Evolutionary conservation across 768 basidiomycete genomes (phyloP).

Genomic region (Hericium rajendrae): DNA sequence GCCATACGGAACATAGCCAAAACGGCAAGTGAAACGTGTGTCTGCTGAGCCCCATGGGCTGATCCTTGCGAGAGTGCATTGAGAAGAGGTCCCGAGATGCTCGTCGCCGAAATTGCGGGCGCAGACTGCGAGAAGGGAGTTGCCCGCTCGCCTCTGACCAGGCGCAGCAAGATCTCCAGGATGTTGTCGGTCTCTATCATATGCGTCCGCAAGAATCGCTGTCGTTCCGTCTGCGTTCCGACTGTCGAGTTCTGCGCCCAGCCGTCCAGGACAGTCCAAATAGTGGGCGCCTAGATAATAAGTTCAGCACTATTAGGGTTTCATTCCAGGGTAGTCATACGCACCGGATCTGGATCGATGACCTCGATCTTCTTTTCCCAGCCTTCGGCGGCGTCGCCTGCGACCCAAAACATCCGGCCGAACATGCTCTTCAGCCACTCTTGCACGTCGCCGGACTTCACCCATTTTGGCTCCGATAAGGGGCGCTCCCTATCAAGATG

Average conservation of each 20-base stretch:
- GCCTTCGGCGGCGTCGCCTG: conserved; percentile 73
- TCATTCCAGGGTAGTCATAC: conserved; percentile 18
- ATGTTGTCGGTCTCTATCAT: conserved; percentile 82
- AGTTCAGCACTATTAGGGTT: neutral
- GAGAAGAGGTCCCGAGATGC: conserved; percentile 58
- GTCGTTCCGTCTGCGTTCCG: conserved; percentile 65
- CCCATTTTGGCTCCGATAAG: conserved; percentile 94
- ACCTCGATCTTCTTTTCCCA: conserved; percentile 95
- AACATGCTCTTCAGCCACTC: conserved; percentile 89
- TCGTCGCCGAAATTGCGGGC: conserved; percentile 52
- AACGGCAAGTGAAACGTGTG: conserved; percentile 88
- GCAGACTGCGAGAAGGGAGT: conserved; percentile 57
- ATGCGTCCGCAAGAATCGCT: conserved; percentile 83
- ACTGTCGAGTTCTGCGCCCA: conserved; percentile 84
- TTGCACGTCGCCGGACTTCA: conserved; percentile 87
- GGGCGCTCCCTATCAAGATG: conserved; percentile 84
- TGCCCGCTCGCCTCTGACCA: conserved; percentile 84
- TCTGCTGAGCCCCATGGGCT: conserved; percentile 81
- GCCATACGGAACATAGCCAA: conserved; percentile 84
- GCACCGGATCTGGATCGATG: conserved; percentile 88
- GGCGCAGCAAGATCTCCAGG: conserved; percentile 84
- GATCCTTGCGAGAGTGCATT: conserved; percentile 66
- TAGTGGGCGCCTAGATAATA: conserved; percentile 68
- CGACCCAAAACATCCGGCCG: conserved; percentile 80
- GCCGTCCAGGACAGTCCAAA: conserved; percentile 80